phyloP scores from a whole-genome alignment of 805 yeast genomes.

The Monosporozyma siamensis region DNA sequence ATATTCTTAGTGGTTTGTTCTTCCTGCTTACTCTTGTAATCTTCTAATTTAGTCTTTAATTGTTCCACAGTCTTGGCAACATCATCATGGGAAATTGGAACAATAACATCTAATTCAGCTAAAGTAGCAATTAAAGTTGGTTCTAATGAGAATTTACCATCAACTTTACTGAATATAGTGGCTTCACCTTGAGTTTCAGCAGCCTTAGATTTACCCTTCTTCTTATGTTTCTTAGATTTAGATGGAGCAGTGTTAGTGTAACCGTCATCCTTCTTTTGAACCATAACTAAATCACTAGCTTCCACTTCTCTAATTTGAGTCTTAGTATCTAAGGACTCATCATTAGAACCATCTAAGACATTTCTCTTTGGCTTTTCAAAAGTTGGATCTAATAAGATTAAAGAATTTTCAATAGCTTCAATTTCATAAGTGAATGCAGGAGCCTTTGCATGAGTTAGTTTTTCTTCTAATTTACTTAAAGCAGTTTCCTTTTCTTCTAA shows the following conservation, averaged over 20 bases:
- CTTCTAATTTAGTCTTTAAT: conserved; percentile 62
- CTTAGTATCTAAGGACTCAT: conserved; percentile 22
- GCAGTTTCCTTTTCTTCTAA: conserved; percentile 42
- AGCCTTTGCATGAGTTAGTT: conserved; percentile 58
- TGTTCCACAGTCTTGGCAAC: conserved; percentile 53
- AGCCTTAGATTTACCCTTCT: conserved; percentile 30
- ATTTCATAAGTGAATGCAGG: conserved; percentile 86
- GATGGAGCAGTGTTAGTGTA: conserved; percentile 38
- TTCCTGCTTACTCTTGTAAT: conserved; percentile 64
- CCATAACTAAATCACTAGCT: conserved; percentile 47
- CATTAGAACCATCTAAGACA: conserved; percentile 25
- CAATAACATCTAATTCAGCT: conserved; percentile 62
- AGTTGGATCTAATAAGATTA: conserved; percentile 69
- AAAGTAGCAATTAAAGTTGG: conserved; percentile 71
- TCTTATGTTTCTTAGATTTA: conserved; percentile 42
- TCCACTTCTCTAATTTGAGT: conserved; percentile 43
- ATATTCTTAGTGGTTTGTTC: conserved; percentile 70
- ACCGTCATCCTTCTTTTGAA: conserved; percentile 47
- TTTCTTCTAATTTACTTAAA: conserved; percentile 56
- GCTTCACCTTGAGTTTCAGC: conserved; percentile 17
- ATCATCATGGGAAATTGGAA: conserved; percentile 72
- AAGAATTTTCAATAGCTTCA: conserved; percentile 60
- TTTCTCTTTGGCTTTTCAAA: conserved; percentile 47
- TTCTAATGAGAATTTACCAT: conserved; percentile 58
- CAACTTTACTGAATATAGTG: conserved; percentile 11